phyloP scores from a whole-genome alignment of 768 basidiomycete genomes.

The Mycena sanguinolenta region DNA sequence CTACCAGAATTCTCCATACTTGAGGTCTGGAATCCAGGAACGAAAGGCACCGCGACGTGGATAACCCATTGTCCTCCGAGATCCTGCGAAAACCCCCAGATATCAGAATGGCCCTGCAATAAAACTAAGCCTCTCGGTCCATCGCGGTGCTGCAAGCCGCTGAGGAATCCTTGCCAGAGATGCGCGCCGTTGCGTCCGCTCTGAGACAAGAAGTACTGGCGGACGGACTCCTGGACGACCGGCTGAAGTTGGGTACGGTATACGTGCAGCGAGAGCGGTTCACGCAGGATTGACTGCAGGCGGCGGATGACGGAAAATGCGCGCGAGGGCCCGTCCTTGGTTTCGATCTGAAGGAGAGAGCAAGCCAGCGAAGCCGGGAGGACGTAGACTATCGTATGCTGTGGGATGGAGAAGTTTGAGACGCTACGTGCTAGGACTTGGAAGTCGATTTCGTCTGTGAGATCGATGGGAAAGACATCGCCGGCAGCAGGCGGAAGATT shows the following conservation, averaged over 20 bases:
- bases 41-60: conserved; percentile 6
- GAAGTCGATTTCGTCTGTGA: conserved; percentile 25
- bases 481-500: not conserved
- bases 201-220: conserved; percentile 12
- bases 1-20: not conserved
- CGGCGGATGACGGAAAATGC: conserved; percentile 18
- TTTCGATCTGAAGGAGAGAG: conserved; percentile 13
- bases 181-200: not conserved
- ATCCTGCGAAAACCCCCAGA: conserved; percentile 30
- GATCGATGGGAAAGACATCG: conserved; percentile 25
- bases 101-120: conserved; percentile 8
- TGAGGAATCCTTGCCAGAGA: conserved; percentile 22
- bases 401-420: not conserved
- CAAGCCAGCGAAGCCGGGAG: not conserved
- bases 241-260: conserved; percentile 2
- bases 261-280: conserved; percentile 7
- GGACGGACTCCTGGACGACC: conserved; percentile 4
- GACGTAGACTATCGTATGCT: conserved; percentile 15
- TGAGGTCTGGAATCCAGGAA: not conserved
- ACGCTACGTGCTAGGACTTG: not conserved
- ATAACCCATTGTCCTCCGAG: conserved; percentile 5
- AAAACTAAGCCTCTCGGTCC: conserved; percentile 25
- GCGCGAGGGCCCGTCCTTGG: not conserved
- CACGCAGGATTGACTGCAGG: conserved; percentile 12
- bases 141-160: not conserved